These are phyloP conservation scores for Panellus pusillus DNA, from an alignment of 768 basidiomycete genomes.

Conservation along the genomic window DNA sequence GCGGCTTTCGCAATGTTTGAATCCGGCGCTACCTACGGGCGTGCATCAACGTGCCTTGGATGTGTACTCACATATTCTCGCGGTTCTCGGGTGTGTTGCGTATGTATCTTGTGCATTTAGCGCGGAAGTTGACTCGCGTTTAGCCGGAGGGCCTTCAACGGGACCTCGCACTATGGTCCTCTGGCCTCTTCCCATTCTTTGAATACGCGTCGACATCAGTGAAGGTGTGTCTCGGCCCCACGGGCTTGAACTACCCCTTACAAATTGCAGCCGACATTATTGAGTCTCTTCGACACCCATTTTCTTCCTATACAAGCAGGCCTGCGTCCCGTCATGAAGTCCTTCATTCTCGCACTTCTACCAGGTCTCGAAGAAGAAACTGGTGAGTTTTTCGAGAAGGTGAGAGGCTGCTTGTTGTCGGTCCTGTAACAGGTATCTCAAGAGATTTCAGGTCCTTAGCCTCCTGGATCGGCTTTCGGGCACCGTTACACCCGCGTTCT, in stretches of 20 bases:
- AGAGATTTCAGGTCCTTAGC: constrained; percentile 58
- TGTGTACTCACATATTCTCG: constrained; percentile 90
- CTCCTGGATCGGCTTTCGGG: constrained; percentile 82
- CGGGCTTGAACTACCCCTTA: constrained; percentile 6
- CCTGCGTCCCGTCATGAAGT: constrained; percentile 89
- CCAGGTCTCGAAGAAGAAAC: constrained; percentile 98
- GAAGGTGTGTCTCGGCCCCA: constrained; percentile 51
- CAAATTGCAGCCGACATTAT: constrained; percentile 66
- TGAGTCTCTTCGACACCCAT: constrained; percentile 90
- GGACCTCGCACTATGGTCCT: constrained; percentile 92
- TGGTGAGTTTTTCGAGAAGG: constrained; percentile 95
- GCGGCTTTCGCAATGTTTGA: constrained; percentile 92
- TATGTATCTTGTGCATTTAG: not conserved
- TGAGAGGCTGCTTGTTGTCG: constrained; percentile 25
- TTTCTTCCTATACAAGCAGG: constrained; percentile 83
- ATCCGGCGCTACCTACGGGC: constrained; percentile 95
- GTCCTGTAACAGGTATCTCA: not conserved
- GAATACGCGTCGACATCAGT: constrained; percentile 99
- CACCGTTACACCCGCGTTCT: constrained; percentile 84
- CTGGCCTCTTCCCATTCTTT: constrained; percentile 97
- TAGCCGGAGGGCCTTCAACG: constrained; percentile 84
- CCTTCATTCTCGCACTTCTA: constrained; percentile 88
- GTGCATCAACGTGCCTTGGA: constrained; percentile 96
- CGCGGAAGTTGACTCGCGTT: constrained; percentile 5
- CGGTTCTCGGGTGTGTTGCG: constrained; percentile 74